Base-by-base conservation (phyloP, 148 eudicot species). In the Pouteria glomerata region DNA sequence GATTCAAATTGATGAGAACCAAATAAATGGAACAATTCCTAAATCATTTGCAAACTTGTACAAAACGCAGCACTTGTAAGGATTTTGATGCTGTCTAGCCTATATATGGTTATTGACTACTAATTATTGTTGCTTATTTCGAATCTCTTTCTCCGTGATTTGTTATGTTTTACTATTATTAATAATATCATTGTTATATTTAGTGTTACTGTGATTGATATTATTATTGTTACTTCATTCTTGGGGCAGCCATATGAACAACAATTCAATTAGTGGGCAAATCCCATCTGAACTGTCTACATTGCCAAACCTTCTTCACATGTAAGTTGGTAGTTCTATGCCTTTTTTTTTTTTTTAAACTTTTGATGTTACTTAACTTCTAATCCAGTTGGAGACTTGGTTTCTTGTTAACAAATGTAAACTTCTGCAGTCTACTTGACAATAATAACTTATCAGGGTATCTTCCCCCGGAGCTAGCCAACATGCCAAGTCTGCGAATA, bases 371-470 rank as follows among this genome's bases (percentile, higher is more conserved):
- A 34, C 31, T 27, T 31, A 39, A 18, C 23, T 53, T 45, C 59
- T 51, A 34, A 7, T 29, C 12, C 23, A 14, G 51, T 39, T 48
- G 30, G 66, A 68, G 76, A 37, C 66, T 66, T 53, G 53, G 72
- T 62, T n/a, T n/a, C n/a, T n/a, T 58, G 69, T 59, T 59, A 72
- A 71, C 58, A 57, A n/a, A 75, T 66, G 71, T 65, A 31, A 61
- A 57, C 45, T 47, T 39, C 51, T 85, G 83, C 91, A 91, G 97
- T 67, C 78, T 90, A 70, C 89, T 90, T 45, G 97, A 90, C 68
- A 88, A 90, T 73, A 90, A 90, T 78, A 88, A 90, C 63, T 83
- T 90, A 77, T 81, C 96, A 33, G 98, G 98, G n/a, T 67, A 77
- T 77, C 89, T 93, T 80, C 98, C 98, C 21, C 85, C 89, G 30